A percentile compares a stretch with the other conserved stretches of the same genome.
Conservation (phyloP, 2,329 filamentous ascomycete species). For the Trichoderma sp. region DNA sequence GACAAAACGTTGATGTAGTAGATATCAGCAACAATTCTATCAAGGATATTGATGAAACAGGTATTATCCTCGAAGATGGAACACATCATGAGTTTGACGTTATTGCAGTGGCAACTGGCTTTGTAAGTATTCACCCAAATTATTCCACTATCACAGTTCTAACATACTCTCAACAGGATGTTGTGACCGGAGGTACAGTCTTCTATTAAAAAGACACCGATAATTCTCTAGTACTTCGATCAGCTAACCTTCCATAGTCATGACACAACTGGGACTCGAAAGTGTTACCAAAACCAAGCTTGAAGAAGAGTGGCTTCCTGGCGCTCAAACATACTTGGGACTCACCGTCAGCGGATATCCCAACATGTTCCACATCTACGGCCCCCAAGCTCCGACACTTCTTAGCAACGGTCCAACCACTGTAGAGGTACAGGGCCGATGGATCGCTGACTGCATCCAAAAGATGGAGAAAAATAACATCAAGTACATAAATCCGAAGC, state of each 20-base stretch:
- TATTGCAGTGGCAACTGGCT: constrained; percentile 45
- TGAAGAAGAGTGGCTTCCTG: constrained; percentile 41
- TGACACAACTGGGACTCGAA: constrained; percentile 45
- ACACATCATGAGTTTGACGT: constrained; percentile 43
- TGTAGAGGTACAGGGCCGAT: constrained; percentile 55
- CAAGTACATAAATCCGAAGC: constrained; percentile 49
- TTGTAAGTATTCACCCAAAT: constrained; percentile 34
- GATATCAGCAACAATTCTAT: constrained; percentile 42
- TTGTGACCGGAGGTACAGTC: constrained; percentile 1
- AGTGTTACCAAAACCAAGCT: constrained; percentile 39
- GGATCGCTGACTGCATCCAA: constrained; percentile 50
- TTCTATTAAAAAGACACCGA: too few relatives aligned
- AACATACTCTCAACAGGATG: background rate
- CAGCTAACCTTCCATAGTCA: constrained; percentile 27
- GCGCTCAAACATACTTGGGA: constrained; percentile 45
- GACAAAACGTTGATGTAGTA: constrained; percentile 41
- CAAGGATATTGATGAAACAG: constrained; percentile 40
- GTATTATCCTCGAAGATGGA: constrained; percentile 40
- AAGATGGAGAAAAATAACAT: constrained; percentile 46
- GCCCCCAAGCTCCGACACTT: constrained; percentile 54
- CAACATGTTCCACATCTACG: constrained; percentile 54
- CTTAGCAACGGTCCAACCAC: constrained; percentile 55
- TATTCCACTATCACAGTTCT: background rate
- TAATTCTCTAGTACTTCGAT: background rate
- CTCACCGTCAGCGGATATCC: constrained; percentile 44